Conservation (phyloP, 1,284 basidiomycete genomes). For the Papiliotrema nemorosa region DNA sequence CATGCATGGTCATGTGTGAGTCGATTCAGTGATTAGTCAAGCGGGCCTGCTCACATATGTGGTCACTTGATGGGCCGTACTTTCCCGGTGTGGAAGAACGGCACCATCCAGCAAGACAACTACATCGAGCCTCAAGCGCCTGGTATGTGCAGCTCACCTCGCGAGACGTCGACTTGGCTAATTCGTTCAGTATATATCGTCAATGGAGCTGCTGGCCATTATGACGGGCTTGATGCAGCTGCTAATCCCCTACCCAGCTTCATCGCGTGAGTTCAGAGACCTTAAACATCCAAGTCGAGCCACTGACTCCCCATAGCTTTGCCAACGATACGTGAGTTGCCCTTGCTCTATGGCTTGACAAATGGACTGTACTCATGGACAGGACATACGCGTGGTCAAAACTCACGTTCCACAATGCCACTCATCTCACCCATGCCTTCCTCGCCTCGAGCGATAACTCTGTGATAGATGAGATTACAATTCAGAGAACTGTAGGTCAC, state of each 20-base stretch:
- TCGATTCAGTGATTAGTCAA: too few relatives aligned
- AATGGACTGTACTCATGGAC: slow-evolving; percentile 14
- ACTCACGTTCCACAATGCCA: neutral
- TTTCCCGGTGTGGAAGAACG: slow-evolving; percentile 21
- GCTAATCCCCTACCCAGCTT: slow-evolving; percentile 12
- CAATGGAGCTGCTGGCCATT: slow-evolving; percentile 32
- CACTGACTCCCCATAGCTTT: too few relatives aligned
- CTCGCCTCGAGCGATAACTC: neutral
- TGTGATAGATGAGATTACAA: slow-evolving; percentile 6
- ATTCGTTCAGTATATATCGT: slow-evolving; percentile 24
- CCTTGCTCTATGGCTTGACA: too few relatives aligned
- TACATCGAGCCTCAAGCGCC: slow-evolving; percentile 17
- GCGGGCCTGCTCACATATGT: too few relatives aligned
- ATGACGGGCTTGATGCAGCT: slow-evolving; percentile 29
- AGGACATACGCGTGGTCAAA: slow-evolving; percentile 22
- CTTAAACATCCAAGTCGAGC: too few relatives aligned
- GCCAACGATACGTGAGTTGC: too few relatives aligned
- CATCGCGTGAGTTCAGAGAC: too few relatives aligned
- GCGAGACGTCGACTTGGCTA: too few relatives aligned
- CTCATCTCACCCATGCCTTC: neutral
- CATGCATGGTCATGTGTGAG: slow-evolving; percentile 35
- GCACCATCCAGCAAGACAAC: slow-evolving; percentile 12
- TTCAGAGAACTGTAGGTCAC: too few relatives aligned
- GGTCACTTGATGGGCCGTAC: slow-evolving; percentile 19
- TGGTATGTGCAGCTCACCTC: too few relatives aligned